Conservation (phyloP, 805 yeast genomes). For the Dipodascopsis uninucleata region DNA sequence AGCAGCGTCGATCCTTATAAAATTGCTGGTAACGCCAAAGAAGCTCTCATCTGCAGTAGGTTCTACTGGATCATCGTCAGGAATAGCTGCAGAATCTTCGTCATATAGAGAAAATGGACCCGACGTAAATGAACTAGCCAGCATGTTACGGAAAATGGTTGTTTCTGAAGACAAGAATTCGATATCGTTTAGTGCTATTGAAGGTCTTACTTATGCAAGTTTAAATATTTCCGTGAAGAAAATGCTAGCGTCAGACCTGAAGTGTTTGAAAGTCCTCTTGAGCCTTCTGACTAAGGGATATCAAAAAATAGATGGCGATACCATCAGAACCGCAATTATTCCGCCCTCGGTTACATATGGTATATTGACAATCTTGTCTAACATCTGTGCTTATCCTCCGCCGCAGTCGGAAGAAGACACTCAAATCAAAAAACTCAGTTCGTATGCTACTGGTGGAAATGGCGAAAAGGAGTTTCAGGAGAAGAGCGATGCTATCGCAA, state of each 20-base stretch:
- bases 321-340: slow-evolving; percentile 4
- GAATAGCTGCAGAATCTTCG: slow-evolving; percentile 9
- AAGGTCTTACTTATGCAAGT: slow-evolving; percentile 40
- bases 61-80: too few relatives aligned
- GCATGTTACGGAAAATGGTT: slow-evolving; percentile 31
- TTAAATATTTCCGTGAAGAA: slow-evolving; percentile 33
- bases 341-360: slow-evolving; percentile 35
- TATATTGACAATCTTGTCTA: slow-evolving; percentile 33
- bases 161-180: slow-evolving; percentile 11
- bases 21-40: slow-evolving; percentile 32
- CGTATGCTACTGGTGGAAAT: slow-evolving; percentile 32
- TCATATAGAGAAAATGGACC: slow-evolving; percentile 18
- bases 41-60: slow-evolving; percentile 27
- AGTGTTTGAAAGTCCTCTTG: slow-evolving; percentile 27
- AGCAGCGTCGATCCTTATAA: slow-evolving; percentile 38
- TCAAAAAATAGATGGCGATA: too few relatives aligned
- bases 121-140: slow-evolving; percentile 33
- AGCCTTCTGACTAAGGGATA: slow-evolving; percentile 9
- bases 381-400: slow-evolving; percentile 36
- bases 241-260: slow-evolving; percentile 25
- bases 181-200: slow-evolving; percentile 28
- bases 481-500: slow-evolving; percentile 27
- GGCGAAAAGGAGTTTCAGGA: slow-evolving; percentile 27
- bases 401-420: slow-evolving; percentile 34
- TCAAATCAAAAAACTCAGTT: slow-evolving; percentile 30